phyloP scores from a whole-genome alignment of 345 rosid genomes.

The Murraya paniculata region DNA sequence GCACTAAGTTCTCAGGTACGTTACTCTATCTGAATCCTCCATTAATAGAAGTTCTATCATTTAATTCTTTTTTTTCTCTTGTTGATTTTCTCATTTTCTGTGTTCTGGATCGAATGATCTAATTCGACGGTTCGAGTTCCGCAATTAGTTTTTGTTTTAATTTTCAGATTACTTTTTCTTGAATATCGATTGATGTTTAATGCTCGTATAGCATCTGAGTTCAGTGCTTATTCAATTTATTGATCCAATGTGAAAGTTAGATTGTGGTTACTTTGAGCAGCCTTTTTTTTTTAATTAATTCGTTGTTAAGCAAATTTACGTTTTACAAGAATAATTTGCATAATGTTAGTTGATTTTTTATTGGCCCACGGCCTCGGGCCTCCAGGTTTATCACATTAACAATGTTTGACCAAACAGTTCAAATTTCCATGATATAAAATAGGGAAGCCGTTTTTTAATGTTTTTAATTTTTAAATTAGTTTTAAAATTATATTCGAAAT shows the following conservation, averaged over 20 bases:
- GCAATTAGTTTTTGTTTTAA: conserved; percentile 2
- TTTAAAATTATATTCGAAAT: not conserved
- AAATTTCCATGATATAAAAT: not conserved
- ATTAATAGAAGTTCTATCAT: not conserved
- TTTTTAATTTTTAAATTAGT: not conserved
- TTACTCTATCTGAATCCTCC: not conserved
- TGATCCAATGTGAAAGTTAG: not conserved
- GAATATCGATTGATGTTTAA: not conserved
- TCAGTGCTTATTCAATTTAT: not conserved
- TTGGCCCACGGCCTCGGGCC: not conserved
- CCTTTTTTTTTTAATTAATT: not conserved
- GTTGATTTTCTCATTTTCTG: not conserved
- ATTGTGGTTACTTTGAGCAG: not conserved
- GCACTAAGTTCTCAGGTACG: not conserved
- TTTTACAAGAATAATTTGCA: not conserved
- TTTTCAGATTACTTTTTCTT: not conserved
- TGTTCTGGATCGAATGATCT: conserved; percentile 15
- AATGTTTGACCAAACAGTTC: not conserved
- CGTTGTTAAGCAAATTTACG: not conserved
- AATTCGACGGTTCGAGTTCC: not conserved
- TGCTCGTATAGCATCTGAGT: not conserved
- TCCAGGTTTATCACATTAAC: not conserved
- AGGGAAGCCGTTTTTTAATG: not conserved
- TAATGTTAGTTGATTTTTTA: not conserved
- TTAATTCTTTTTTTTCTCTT: not conserved